Evolutionary conservation across 305 asterid species (phyloP), one percentile per base, ranked within the genome.

Genomic region (Fraxinus latifolia): DNA sequence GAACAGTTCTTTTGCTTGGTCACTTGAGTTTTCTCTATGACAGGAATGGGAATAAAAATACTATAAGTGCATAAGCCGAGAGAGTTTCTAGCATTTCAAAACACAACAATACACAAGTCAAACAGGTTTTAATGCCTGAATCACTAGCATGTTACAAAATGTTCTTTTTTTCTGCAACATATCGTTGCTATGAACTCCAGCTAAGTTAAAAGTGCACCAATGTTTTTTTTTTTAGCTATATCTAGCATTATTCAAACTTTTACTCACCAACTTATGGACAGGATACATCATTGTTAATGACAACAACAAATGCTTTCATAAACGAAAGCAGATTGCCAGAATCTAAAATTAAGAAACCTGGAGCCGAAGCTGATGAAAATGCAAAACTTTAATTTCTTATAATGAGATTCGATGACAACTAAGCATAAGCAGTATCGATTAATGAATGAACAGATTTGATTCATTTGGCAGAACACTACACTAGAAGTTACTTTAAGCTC

Each of bases 1-100:
- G 90, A 84, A 84, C 71, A 88, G 88, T 75, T 90, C 94, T 85
- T 94, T 83, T 87, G 95, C 92, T 89, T 93, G 73, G 83, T 81
- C 71, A 77, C 81, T 80, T 89, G 95, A 85, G 81, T 77, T 91
- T 90, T 93, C 86, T 91, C 99, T 96, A 84, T 25, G 79, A 86
- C 39, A 83, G 83, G 80, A 80, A 65, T 53, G 70, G 74, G 50
- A 82, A 68, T 50, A 53, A 29, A 84, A 78, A 76, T 42, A 83
- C 37, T 36, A 79, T 31, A 77, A 82, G 77, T 71, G 68, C 77
- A 82, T 31, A 73, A 70, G 75, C 25, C 32, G n/a, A 81, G 62
- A 82, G 55, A 73, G n/a, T 55, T 29, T 78, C 65, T 23, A 83
- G 78, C 76, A 71, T 42, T 50, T n/a, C 14, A 67, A 65, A 79